These are phyloP conservation scores for Physcomitrellopsis africana DNA, from an alignment of 225 moss, liverwort and hornwort species.

Conservation along the genomic window DNA sequence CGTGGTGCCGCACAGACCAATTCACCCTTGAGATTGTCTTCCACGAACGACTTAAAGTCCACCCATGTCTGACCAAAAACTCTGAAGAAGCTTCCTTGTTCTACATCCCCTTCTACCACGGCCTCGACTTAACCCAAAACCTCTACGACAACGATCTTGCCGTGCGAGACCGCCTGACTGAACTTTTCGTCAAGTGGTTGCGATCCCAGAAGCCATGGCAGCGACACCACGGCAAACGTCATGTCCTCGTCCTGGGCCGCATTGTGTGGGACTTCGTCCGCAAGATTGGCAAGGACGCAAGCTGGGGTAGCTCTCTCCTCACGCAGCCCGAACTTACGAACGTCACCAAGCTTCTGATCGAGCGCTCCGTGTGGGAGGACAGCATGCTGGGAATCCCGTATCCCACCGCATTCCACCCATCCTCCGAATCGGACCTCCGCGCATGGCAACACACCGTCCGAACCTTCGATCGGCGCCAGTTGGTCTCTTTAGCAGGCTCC, in stretches of 20 bases:
- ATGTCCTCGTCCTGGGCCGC: constrained; percentile 75
- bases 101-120: constrained; percentile 79
- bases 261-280: constrained; percentile 78
- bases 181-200: constrained; percentile 60
- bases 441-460: constrained; percentile 61
- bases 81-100: constrained; percentile 64
- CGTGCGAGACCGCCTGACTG: constrained; percentile 48
- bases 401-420: constrained; percentile 92
- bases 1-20: constrained; percentile 81
- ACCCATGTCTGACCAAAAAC: constrained; percentile 65
- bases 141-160: constrained; percentile 19
- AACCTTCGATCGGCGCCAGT: constrained; percentile 31
- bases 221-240: constrained; percentile 60
- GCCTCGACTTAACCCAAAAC: constrained; percentile 55
- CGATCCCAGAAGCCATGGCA: constrained; percentile 51
- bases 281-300: neutral
- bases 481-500: constrained; percentile 64
- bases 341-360: constrained; percentile 74
- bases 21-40: constrained; percentile 70
- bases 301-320: constrained; percentile 75
- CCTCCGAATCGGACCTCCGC: constrained; percentile 56
- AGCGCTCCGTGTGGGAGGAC: constrained; percentile 43
- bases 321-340: constrained; percentile 51
- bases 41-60: constrained; percentile 60
- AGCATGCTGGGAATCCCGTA: constrained; percentile 71